Evolutionary conservation across 208 protist genomes (phyloP), one percentile per base, ranked within the genome.

Genomic region (Trypanosoma grayi): DNA sequence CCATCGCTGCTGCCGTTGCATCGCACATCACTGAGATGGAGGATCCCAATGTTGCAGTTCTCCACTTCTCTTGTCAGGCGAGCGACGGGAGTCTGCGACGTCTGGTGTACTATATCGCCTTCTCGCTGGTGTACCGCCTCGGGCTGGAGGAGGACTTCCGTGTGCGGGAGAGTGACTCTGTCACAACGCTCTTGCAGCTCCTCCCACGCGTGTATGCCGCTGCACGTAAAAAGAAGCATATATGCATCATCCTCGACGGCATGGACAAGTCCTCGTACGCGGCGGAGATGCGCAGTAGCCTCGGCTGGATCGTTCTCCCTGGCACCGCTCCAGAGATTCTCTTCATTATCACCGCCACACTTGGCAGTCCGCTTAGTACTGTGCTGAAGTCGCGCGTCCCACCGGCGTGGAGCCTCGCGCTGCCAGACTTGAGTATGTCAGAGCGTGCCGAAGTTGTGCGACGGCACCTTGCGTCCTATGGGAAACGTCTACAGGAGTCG

Each of bases 401-500:
- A 6, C 73, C 78, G 5, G 62, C 73, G 31, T 24, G 41, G 1
- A 56, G 69, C 34, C 39, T 87, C 3, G 10, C 50, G 1, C 31
- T 93, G 22, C 85, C 85, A 0, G 14, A 60, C 13, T 66, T 96
- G 37, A 68, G n/a, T 36, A 40, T 79, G 24, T 56, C 46, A 4
- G 90, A 94, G 54, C 70, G 86, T 0, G 87, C 80, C 0, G 66
- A 85, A 48, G 66, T 96, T 36, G 79, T 96, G 25, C 84, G 81
- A 11, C 63, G 69, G n/a, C 84, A 92, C 57, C 63, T 96, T 22
- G 79, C 77, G 16, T 50, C 57, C 25, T 87, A 86, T 60, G 87
- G 90, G 13, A 96, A 96, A 66, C 53, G 71, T 40, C 68, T 96
- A 30, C 80, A 92, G 54, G 86, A 92, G 55, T 81, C 76, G 1